Evolutionary conservation across 805 yeast species (phyloP), one percentile per base, ranked within the genome.

Genomic region (Yarrowia phangngaensis): DNA sequence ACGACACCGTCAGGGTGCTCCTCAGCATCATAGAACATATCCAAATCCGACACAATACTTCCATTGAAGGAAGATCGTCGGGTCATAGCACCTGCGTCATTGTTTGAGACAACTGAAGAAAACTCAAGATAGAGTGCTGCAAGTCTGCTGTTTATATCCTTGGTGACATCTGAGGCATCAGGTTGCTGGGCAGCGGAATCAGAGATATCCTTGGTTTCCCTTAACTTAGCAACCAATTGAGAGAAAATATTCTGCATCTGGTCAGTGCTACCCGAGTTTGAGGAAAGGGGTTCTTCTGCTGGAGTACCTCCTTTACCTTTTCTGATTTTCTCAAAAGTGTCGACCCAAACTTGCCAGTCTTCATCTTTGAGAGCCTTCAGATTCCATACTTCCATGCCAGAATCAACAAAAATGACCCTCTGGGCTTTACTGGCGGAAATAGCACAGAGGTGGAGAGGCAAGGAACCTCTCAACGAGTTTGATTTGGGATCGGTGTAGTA

Each of bases 311-410:
- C 32, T 27, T 45, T 23, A 40, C 31, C 32, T 19, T 26, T 20
- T 23, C 62, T 41, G 14, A 60, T 65, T 15, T 65, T 65, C 57
- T 86, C 82, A 55, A 89, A 75, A 2, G 95, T 95, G 46, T 79
- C 73, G 11, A 83, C 76, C 98, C 98, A 92, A 5, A 76, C 71
- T 26, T 78, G 74, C 74, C 87, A 92, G 55, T 84, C 89, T 6
- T 72, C 70, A 8, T 66, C 64, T 51, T 72, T 78, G 36, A 71
- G 67, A 0, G 97, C 84, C 58, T 84, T 85, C 53, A 90, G 70
- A 28, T 78, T 79, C 97, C 97, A 90, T 8, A 84, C 80, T 62
- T 90, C 97, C 79, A 90, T 80, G 2, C 97, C 97, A 0, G 97
- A 87, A 63, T 92, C 97, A 52, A 92, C 75, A 35, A 82, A 79